These are phyloP conservation scores for Oryza punctata DNA, from an alignment of 176 grass and related monocot species.

Conservation along the genomic window DNA sequence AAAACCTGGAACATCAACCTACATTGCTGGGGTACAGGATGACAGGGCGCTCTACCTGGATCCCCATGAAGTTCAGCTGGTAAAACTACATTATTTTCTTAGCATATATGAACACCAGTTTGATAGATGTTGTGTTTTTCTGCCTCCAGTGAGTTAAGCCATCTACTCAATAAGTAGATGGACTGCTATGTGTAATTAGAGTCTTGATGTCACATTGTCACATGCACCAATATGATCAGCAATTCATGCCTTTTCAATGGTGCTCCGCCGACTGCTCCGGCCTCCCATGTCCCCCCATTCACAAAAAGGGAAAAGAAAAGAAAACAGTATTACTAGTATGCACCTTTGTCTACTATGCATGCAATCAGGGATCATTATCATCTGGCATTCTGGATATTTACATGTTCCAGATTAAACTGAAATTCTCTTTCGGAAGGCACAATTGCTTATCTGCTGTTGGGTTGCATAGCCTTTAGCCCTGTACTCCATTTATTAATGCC, in stretches of 20 bases:
- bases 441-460: neutral
- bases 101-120: neutral
- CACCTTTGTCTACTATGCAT: neutral
- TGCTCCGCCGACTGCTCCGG: too few relatives aligned
- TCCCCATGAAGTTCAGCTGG: constrained; percentile 89
- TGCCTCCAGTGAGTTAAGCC: neutral
- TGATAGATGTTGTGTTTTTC: neutral
- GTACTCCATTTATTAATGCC: neutral
- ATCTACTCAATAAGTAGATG: constrained; percentile 2
- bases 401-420: neutral
- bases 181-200: constrained; percentile 11
- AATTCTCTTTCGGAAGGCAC: neutral
- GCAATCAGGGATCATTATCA: neutral
- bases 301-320: neutral
- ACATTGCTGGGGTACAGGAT: constrained; percentile 89
- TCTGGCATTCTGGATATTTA: neutral
- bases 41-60: constrained; percentile 89
- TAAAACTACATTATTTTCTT: constrained; percentile 37
- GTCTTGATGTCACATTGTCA: neutral
- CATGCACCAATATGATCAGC: neutral
- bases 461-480: neutral
- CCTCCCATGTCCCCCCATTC: neutral
- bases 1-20: constrained; percentile 93
- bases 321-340: neutral
- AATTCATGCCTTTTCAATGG: neutral